Evolutionary conservation across 345 rosid species (phyloP).

Genomic region (Corchorus olitorius): DNA sequence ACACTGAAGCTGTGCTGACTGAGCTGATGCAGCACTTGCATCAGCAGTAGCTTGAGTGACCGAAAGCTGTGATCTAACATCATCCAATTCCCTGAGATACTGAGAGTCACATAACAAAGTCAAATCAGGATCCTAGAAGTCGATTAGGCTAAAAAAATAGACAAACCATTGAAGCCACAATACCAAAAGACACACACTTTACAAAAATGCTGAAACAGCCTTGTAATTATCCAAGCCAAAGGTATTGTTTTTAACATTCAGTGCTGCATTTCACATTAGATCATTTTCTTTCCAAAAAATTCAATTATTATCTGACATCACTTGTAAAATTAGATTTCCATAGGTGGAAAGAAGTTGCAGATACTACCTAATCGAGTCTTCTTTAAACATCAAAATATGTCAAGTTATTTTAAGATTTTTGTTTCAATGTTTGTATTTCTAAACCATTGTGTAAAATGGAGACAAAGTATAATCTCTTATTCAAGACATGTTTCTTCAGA

Average conservation of each 20-base stretch:
- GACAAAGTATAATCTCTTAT: too few relatives aligned
- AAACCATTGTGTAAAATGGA: too few relatives aligned
- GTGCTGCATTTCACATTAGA: neutral
- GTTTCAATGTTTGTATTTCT: too few relatives aligned
- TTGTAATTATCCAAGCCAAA: neutral
- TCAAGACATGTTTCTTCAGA: too few relatives aligned
- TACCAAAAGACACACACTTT: neutral
- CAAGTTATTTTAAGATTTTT: neutral
- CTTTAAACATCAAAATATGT: neutral
- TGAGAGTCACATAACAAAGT: conserved; percentile 31
- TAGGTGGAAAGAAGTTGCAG: neutral
- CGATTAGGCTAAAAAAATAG: neutral
- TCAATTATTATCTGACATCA: neutral
- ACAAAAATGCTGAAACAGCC: neutral
- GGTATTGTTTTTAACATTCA: neutral
- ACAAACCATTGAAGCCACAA: neutral
- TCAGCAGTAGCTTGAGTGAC: conserved; percentile 73
- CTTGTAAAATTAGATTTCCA: neutral
- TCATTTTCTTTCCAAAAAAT: conserved; percentile 4
- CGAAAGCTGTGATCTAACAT: conserved; percentile 62
- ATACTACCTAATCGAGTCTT: neutral
- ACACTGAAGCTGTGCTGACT: conserved; percentile 74
- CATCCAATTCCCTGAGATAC: conserved; percentile 68
- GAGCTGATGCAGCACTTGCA: conserved; percentile 79
- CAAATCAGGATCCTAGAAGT: conserved; percentile 21